These are phyloP conservation scores for Citrus maxima DNA, from an alignment of 345 rosid species.

Conservation along the genomic window DNA sequence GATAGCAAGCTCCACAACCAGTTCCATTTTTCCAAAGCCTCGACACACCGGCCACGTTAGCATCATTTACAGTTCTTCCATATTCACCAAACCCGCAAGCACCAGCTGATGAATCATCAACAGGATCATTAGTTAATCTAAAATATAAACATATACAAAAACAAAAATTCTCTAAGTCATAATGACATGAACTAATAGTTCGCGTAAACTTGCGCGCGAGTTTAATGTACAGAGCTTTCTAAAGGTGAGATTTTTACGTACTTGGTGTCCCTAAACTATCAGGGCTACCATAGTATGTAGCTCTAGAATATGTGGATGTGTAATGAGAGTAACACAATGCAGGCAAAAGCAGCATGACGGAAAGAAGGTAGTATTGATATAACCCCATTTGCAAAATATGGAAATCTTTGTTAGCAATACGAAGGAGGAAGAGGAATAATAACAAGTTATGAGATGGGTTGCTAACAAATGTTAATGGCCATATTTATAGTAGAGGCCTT, in stretches of 20 bases:
- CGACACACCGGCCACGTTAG: conserved; percentile 80
- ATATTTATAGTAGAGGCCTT: too few species aligned
- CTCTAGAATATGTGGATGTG: conserved; percentile 49
- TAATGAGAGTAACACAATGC: conserved; percentile 33
- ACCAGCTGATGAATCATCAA: conserved; percentile 46
- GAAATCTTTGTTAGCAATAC: too few species aligned
- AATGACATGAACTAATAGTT: neutral
- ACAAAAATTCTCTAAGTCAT: neutral
- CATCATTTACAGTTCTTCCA: conserved; percentile 73
- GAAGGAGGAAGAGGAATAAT: too few species aligned
- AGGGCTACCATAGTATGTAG: conserved; percentile 85
- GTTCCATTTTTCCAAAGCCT: conserved; percentile 64
- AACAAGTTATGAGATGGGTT: too few species aligned
- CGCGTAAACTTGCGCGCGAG: neutral
- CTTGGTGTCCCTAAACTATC: conserved; percentile 77
- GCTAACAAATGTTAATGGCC: too few species aligned
- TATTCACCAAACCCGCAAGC: conserved; percentile 84
- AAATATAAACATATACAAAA: neutral
- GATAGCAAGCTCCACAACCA: conserved; percentile 95
- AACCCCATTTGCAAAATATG: too few species aligned
- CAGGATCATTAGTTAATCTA: neutral
- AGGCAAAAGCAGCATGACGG: conserved; percentile 38
- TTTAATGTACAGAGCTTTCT: too few species aligned
- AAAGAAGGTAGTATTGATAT: neutral
- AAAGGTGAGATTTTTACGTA: conserved; percentile 25